Evolutionary conservation across 192 early-diverging fungal species (phyloP), one percentile per base, ranked within the genome.

Genomic region (Cetraspora pellucida): DNA sequence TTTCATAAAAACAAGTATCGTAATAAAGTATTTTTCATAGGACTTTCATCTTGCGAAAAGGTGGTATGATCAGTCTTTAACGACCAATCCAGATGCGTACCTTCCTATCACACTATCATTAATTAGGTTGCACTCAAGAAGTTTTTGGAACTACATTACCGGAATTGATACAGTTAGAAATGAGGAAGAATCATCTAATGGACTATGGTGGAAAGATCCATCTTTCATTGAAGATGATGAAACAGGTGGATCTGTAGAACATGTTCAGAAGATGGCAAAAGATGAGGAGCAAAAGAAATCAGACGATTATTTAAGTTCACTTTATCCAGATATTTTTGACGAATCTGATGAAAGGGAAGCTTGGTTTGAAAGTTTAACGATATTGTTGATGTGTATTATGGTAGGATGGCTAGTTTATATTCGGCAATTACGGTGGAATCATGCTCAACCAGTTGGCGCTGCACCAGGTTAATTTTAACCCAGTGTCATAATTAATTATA

Each of bases 1-100:
- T 46, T 31, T 31, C 16, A 19, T 76, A 71, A 19, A 46, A 23
- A 11, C 69, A 55, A 43, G 28, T 49, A 52, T 44, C 25, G 27
- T 78, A 27, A 61, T 17, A 25, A 58, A 28, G 13, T 46, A 23
- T 31, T 58, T 55, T 59, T 25, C 19, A 14, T 79, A 93, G 87
- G 96, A 99, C 81, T 96, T 90, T 73, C 91, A 95, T 79, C 80
- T 98, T 74, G 96, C 97, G 17, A 98, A 98, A 82, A 89, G 96
- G 50, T 93, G 88, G 81, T 99, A 98, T 80, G 97, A 99, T 82
- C 80, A 79, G 60, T 86, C 92, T n/a, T 80, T 97, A 8, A 81
- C 84, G 9, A 90, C 89, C 43, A 96, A 97, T 78, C 90, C 87
- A n/a, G 87, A 89, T 25, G 93, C 93, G 0, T 91, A 90, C 55